Evolutionary conservation across 2,329 filamentous ascomycete genomes (phyloP).

Genomic region (Verticillium zaregamsianum): DNA sequence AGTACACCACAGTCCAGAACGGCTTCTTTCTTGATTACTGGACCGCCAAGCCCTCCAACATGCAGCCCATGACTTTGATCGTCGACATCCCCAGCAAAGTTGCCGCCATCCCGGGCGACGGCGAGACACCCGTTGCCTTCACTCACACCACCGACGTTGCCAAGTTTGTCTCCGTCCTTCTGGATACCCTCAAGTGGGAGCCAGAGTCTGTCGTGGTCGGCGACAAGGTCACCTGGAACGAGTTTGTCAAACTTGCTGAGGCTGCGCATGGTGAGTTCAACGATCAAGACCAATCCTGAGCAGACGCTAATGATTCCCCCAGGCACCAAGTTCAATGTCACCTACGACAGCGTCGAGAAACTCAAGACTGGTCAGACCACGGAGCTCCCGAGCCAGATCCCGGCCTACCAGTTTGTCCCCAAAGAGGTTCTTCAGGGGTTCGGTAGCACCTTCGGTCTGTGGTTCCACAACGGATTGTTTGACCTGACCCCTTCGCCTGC

Average conservation of each 20-base stretch:
- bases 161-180: conserved; percentile 34
- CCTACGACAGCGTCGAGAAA: conserved; percentile 25
- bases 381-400: conserved; percentile 20
- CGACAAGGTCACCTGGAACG: conserved; percentile 37
- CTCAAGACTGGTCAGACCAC: conserved; percentile 28
- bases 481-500: conserved; percentile 12
- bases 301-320: not conserved
- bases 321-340: conserved; percentile 29
- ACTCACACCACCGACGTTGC: conserved; percentile 47
- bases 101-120: conserved; percentile 45
- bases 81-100: conserved; percentile 37
- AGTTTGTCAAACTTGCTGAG: conserved; percentile 32
- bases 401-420: conserved; percentile 18
- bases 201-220: conserved; percentile 28
- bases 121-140: conserved; percentile 35
- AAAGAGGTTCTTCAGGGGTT: conserved; percentile 19
- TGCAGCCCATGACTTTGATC: conserved; percentile 32
- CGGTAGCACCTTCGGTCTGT: conserved; percentile 16
- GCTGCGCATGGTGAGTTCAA: conserved; percentile 31
- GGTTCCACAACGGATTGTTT: conserved; percentile 14
- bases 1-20: conserved; percentile 32
- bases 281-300: not conserved
- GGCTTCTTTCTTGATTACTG: conserved; percentile 44
- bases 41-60: conserved; percentile 29
- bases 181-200: conserved; percentile 40